phyloP scores from a whole-genome alignment of 1,284 basidiomycete genomes.

The Coniferiporia sulphurascens region DNA sequence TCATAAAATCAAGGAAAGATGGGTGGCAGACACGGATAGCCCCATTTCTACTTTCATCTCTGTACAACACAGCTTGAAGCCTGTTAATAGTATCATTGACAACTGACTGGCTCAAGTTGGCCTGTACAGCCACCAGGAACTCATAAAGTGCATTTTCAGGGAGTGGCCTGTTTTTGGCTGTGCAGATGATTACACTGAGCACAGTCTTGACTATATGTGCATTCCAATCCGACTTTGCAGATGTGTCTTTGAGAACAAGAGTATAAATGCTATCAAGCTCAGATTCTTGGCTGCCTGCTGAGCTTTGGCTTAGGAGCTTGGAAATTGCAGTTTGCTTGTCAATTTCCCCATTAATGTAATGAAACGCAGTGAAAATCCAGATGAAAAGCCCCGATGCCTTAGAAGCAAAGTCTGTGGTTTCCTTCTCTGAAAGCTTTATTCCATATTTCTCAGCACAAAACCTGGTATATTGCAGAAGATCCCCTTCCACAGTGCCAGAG shows the following conservation, averaged over 20 bases:
- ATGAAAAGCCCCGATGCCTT: not conserved
- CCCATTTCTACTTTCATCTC: not conserved
- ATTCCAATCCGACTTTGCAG: no score
- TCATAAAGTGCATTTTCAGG: no score
- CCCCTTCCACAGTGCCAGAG: not conserved
- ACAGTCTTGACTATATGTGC: no score
- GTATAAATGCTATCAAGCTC: not conserved
- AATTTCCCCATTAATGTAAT: not conserved
- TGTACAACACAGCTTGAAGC: conserved; percentile 3
- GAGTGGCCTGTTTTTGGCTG: no score
- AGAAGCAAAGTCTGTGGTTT: not conserved
- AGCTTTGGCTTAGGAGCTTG: not conserved
- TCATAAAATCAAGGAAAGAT: no score
- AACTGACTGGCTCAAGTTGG: no score
- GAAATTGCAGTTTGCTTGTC: not conserved
- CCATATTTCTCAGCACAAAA: not conserved
- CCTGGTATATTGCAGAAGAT: not conserved
- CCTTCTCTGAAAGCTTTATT: not conserved
- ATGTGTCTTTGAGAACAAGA: no score
- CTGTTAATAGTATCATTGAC: not conserved
- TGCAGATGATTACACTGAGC: no score
- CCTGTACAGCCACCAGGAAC: not conserved
- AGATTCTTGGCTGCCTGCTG: not conserved
- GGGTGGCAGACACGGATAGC: no score
- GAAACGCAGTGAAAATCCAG: not conserved